Base-by-base conservation (phyloP, 352 stramenopile genomes). In the Phytophthora vignae region DNA sequence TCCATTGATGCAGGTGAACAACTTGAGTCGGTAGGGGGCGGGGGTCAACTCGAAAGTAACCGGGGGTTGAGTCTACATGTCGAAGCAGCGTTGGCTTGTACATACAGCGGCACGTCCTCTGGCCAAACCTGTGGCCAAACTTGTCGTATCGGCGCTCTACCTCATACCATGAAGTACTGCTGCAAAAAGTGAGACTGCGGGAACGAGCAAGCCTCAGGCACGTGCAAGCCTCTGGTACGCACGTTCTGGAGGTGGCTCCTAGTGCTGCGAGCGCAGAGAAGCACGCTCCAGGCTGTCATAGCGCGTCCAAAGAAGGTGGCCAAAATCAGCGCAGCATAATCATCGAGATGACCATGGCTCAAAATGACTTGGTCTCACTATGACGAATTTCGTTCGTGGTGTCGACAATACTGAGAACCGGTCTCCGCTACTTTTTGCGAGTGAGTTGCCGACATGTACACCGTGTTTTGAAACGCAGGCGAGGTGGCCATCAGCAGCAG, bases 401-500 rank as follows among this genome's bases (percentile, higher is more conserved):
- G 21, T 42, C 31, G 46, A 25, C 31, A 40, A 8, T 38, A 4
- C 46, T 53, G n/a, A n/a, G n/a, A n/a, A n/a, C n/a, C n/a, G n/a
- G n/a, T n/a, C n/a, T n/a, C n/a, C n/a, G n/a, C n/a, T 63, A n/a
- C 36, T 55, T 61, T 29, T 29, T 17, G 31, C 64, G 21, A 61
- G 49, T 52, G 31, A 44, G 50, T 54, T 42, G 19, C 54, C n/a
- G 14, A 21, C 21, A 54, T 55, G 42, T 48, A 4, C 64, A 71
- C 64, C 64, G 56, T 22, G 21, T 71, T 60, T 66, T 71, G 56
- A 21, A 55, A 71, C 46, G 4, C 19, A 19, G 8, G 3, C 33
- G 27, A 66, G 64, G 48, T 66, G 56, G 56, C 64, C 64, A 49
- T 71, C 57, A 71, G 49, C 64, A 55, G 6, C 21, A 4, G 22